phyloP scores from a whole-genome alignment of 2,329 filamentous ascomycete species.

The Epichloe gansuensis region DNA sequence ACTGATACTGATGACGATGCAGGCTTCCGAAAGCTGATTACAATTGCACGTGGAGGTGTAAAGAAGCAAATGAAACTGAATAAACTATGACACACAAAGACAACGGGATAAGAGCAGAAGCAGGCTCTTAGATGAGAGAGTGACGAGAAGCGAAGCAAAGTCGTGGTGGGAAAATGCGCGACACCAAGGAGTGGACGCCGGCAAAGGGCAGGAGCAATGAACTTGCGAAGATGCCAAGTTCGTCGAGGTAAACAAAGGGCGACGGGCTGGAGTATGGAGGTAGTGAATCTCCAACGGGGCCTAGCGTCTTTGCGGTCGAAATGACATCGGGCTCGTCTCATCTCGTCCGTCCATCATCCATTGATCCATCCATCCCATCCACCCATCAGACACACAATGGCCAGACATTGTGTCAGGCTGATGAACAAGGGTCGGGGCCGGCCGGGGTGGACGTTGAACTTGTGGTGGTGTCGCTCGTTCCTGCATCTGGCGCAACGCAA shows the following conservation, averaged over 20 bases:
- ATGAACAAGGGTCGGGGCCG: too few species aligned
- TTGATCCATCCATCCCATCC: too few species aligned
- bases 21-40: neutral
- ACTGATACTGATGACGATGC: neutral
- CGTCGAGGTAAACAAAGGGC: neutral
- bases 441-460: too few species aligned
- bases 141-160: slow-evolving; percentile 12
- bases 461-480: too few species aligned
- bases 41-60: neutral
- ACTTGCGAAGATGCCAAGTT: neutral
- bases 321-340: too few species aligned
- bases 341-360: too few species aligned
- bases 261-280: neutral
- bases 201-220: slow-evolving; percentile 1
- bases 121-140: slow-evolving; percentile 7
- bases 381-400: too few species aligned
- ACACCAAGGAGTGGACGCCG: slow-evolving; percentile 2
- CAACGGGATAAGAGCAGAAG: slow-evolving; percentile 1
- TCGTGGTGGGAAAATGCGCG: neutral
- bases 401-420: too few species aligned
- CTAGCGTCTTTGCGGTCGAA: too few species aligned
- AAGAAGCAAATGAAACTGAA: neutral
- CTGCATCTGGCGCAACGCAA: too few species aligned
- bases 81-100: neutral
- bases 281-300: neutral